These are phyloP conservation scores for Myriosclerotinia scirpicola DNA, from an alignment of 2,329 filamentous ascomycete species.

Conservation along the genomic window DNA sequence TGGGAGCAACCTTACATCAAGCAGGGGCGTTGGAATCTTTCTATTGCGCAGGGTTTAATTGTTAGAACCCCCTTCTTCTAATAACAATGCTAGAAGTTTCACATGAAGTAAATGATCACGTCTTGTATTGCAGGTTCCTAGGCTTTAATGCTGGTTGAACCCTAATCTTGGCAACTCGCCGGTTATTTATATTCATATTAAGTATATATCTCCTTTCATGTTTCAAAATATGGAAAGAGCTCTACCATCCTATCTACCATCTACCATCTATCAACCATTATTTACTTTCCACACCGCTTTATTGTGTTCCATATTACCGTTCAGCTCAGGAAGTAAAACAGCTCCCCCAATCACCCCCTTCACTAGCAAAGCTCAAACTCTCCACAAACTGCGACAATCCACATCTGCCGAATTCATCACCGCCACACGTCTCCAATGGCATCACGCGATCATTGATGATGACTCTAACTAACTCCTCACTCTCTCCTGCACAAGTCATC, in stretches of 20 bases:
- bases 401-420: slow-evolving; percentile 71
- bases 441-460: slow-evolving; percentile 83
- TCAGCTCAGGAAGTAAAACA: slow-evolving; percentile 50
- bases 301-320: neutral
- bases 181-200: neutral
- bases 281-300: neutral
- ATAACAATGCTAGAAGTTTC: slow-evolving; percentile 10
- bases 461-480: slow-evolving; percentile 72
- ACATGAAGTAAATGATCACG: neutral
- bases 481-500: slow-evolving; percentile 62
- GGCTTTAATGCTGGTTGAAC: neutral
- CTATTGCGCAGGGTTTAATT: slow-evolving; percentile 4
- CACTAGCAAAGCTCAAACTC: slow-evolving; percentile 70
- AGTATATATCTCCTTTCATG: neutral
- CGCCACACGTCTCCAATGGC: slow-evolving; percentile 66
- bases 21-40: slow-evolving; percentile 19
- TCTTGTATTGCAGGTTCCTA: neutral
- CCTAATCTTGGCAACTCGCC: neutral
- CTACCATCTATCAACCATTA: neutral
- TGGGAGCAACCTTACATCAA: slow-evolving; percentile 10
- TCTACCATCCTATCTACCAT: neutral
- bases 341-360: slow-evolving; percentile 70
- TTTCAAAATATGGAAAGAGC: neutral
- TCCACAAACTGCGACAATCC: slow-evolving; percentile 67
- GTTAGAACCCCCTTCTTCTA: neutral